Percentiles rank a stretch among this genome's conserved stretches.
Conservation (phyloP, 345 rosid genomes). For the Dipteronia dyeriana region DNA sequence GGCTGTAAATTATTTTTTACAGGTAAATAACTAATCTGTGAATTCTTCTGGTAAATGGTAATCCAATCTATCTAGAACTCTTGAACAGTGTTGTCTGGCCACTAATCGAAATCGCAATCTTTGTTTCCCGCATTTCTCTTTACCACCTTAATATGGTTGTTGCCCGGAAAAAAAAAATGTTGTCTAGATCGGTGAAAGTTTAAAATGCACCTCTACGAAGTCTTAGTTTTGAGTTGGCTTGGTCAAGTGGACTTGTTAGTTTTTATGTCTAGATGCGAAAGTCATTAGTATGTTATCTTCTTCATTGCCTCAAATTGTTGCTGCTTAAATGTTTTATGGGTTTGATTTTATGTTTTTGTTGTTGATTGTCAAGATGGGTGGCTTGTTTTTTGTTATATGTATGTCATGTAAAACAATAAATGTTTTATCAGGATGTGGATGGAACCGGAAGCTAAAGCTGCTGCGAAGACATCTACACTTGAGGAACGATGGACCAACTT, state of each 20-base stretch:
- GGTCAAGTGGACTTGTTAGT: neutral
- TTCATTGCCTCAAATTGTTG: neutral
- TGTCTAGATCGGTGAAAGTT: neutral
- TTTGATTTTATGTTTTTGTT: neutral
- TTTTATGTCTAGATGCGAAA: neutral
- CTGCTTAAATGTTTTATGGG: neutral
- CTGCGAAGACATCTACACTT: constrained; percentile 13
- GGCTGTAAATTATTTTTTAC: no score
- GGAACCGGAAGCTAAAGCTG: constrained; percentile 33
- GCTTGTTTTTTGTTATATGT: neutral
- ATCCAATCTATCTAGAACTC: neutral
- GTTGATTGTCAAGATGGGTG: neutral
- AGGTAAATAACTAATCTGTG: neutral
- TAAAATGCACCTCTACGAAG: neutral
- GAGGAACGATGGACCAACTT: constrained; percentile 3
- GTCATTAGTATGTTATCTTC: no score
- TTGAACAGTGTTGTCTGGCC: no score
- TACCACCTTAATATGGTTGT: neutral
- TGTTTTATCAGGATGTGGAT: constrained; percentile 45
- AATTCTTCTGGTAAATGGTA: neutral
- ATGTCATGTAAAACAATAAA: constrained; percentile 15
- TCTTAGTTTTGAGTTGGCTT: neutral
- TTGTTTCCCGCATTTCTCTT: neutral
- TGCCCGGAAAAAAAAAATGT: neutral
- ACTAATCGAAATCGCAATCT: neutral